Conservation (phyloP, 2,329 filamentous ascomycete species). For the Sporothrix protearum region DNA sequence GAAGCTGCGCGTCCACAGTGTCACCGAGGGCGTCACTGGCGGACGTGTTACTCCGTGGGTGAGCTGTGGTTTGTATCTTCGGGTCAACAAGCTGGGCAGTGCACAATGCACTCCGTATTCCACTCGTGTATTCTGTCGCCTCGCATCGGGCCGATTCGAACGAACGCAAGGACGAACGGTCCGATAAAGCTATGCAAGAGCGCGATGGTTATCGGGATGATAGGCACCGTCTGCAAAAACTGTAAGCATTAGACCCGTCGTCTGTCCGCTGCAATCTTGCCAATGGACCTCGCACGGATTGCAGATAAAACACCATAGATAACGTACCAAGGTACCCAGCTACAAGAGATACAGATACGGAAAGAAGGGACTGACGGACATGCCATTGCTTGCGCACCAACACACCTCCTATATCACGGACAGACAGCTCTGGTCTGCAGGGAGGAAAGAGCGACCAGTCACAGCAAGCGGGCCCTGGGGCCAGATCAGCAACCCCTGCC, state of each 20-base stretch:
- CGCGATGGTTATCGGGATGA: background rate
- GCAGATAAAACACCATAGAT: conserved; percentile 11
- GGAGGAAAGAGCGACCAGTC: conserved; percentile 11
- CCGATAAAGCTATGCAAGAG: conserved; percentile 1
- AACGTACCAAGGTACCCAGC: background rate
- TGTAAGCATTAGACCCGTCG: background rate
- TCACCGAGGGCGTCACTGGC: background rate
- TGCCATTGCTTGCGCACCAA: background rate
- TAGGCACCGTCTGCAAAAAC: conserved; percentile 1
- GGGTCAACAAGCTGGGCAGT: background rate
- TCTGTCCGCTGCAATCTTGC: background rate
- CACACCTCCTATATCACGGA: background rate
- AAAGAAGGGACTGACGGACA: background rate
- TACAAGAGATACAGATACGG: background rate
- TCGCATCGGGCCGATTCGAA: background rate
- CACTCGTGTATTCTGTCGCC: background rate
- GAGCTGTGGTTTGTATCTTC: background rate
- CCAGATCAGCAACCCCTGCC: conserved; percentile 15
- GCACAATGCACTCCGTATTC: background rate
- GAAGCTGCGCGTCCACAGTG: background rate
- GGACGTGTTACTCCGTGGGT: background rate
- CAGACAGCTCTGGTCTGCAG: conserved; percentile 4
- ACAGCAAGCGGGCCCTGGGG: background rate
- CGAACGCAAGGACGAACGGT: background rate
- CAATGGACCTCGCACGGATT: background rate